Evolutionary conservation across 352 stramenopile species (phyloP).

Genomic region (Phytophthora fragariae): DNA sequence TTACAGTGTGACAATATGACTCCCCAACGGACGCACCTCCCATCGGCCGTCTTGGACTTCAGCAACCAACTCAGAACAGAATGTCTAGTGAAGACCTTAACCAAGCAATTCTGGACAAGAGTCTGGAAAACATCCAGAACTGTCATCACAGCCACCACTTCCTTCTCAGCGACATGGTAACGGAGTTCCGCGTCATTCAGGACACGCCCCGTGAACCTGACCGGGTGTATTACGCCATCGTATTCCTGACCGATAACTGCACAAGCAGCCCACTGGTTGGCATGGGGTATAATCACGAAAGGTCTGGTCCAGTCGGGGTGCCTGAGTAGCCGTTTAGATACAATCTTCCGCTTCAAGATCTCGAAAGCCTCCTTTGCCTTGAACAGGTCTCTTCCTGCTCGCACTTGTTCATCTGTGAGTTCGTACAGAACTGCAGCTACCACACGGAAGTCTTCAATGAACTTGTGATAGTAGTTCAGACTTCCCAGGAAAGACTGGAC

Average conservation of each 20-base stretch:
- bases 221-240: no score
- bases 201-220: no score
- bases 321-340: not conserved
- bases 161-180: no score
- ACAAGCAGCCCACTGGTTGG: no score
- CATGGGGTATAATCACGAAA: no score
- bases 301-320: not conserved
- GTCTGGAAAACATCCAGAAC: no score
- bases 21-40: not conserved
- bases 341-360: conserved; percentile 1
- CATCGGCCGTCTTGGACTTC: conserved; percentile 3
- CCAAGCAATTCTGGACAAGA: no score
- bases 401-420: not conserved
- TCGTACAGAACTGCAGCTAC: not conserved
- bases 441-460: not conserved
- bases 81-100: conserved; percentile 1
- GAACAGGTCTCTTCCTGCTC: not conserved
- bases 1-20: not conserved
- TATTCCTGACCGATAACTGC: no score
- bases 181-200: no score
- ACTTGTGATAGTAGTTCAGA: conserved; percentile 8
- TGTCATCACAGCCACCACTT: no score
- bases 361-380: conserved; percentile 6
- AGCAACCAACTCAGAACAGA: conserved; percentile 9
- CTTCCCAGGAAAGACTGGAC: conserved; percentile 2